Evolutionary conservation across 1,284 basidiomycete genomes (phyloP).

Genomic region (Exobasidium rhododendri): DNA sequence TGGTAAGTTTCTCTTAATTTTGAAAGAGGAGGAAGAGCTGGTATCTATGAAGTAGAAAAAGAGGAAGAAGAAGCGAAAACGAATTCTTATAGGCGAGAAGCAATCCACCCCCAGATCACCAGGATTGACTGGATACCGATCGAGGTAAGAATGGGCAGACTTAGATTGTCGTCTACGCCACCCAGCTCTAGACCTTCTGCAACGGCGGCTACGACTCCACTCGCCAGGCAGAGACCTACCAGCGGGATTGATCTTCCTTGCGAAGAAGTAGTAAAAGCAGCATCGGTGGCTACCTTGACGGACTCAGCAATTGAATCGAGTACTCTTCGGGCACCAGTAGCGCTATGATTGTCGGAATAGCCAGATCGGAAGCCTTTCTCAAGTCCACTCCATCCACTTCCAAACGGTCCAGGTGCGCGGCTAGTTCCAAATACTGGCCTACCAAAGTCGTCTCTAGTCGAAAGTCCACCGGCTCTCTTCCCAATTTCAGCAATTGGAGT

Average conservation of each 20-base stretch:
- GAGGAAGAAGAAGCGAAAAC: too few relatives aligned
- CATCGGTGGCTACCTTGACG: background rate
- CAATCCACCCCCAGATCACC: slow-evolving; percentile 30
- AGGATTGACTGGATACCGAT: slow-evolving; percentile 66
- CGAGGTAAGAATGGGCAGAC: slow-evolving; percentile 84
- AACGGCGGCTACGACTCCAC: slow-evolving; percentile 54
- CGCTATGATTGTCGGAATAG: background rate
- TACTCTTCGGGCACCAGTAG: background rate
- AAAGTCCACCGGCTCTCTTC: slow-evolving; percentile 37
- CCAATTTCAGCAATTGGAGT: slow-evolving; percentile 40
- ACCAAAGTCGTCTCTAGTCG: slow-evolving; percentile 25
- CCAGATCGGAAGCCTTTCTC: slow-evolving; percentile 15
- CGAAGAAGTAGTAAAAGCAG: too few relatives aligned
- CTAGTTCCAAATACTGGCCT: slow-evolving; percentile 34
- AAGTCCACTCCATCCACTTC: slow-evolving; percentile 14
- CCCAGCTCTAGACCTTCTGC: slow-evolving; percentile 68
- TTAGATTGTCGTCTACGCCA: slow-evolving; percentile 85
- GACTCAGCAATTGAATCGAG: background rate
- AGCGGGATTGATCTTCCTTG: slow-evolving; percentile 21
- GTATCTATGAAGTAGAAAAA: too few relatives aligned
- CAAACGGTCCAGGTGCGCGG: slow-evolving; percentile 21
- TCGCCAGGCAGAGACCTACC: slow-evolving; percentile 30
- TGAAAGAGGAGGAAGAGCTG: too few relatives aligned
- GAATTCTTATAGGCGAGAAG: too few relatives aligned
- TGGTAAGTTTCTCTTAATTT: too few relatives aligned